phyloP scores from a whole-genome alignment of 139 green algal species.

The Micractinium sp. region DNA sequence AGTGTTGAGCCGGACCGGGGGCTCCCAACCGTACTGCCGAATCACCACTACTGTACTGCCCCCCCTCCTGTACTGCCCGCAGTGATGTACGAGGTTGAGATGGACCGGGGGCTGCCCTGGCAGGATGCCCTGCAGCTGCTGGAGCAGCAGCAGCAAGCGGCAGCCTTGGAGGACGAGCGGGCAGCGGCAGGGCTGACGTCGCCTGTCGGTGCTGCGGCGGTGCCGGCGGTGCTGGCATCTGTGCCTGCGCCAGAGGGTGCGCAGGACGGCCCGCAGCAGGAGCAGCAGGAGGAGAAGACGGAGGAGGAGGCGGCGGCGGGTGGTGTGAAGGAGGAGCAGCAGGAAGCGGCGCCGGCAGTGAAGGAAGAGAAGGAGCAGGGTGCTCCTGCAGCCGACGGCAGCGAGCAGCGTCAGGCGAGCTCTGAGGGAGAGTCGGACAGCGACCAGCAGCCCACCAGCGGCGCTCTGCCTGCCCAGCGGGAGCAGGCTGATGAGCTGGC shows the following conservation, averaged over 20 bases:
- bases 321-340: background rate
- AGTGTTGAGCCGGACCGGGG: background rate
- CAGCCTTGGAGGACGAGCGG: background rate
- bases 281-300: background rate
- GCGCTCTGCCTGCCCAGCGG: background rate
- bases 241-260: background rate
- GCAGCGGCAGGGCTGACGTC: background rate
- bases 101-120: slow-evolving; percentile 64
- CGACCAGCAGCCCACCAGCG: slow-evolving; percentile 14
- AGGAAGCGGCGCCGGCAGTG: background rate
- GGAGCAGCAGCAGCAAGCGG: slow-evolving; percentile 17
- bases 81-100: slow-evolving; percentile 51
- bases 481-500: background rate
- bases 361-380: background rate
- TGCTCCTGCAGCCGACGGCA: background rate
- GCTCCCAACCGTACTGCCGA: background rate
- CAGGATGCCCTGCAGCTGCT: slow-evolving; percentile 43
- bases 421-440: background rate
- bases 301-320: background rate
- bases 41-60: background rate
- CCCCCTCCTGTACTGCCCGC: slow-evolving; percentile 1
- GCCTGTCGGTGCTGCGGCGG: background rate
- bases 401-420: background rate
- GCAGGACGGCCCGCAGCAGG: background rate
- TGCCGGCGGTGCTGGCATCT: background rate